A percentile compares a stretch with the other conserved stretches of the same genome.
Evolutionary conservation across 495 filamentous ascomycete species (phyloP).

Genomic region (Cenococcum geophilum): DNA sequence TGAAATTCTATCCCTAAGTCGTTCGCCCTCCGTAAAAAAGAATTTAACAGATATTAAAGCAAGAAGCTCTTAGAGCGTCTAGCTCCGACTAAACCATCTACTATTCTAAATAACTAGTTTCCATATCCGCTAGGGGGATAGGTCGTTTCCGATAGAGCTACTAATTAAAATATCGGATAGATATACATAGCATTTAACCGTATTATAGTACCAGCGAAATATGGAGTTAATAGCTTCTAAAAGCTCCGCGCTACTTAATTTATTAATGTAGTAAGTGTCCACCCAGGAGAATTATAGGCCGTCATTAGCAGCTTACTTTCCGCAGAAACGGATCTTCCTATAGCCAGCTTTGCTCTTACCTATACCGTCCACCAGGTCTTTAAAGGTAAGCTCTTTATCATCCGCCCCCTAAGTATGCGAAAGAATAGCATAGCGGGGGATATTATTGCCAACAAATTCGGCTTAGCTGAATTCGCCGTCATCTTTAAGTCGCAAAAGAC

Average conservation of each 20-base stretch:
- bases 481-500: too few relatives aligned
- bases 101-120: not conserved
- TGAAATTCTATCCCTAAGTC: conserved; percentile 24
- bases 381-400: conserved; percentile 4
- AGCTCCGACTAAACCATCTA: conserved; percentile 5
- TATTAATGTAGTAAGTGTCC: conserved; percentile 13
- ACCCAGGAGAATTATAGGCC: conserved; percentile 6
- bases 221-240: too few relatives aligned
- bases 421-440: conserved; percentile 3
- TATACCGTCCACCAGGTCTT: conserved; percentile 1
- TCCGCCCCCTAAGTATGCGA: conserved; percentile 3
- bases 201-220: too few relatives aligned
- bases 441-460: not conserved
- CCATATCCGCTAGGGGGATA: not conserved
- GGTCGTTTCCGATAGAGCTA: not conserved
- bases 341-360: conserved; percentile 1
- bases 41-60: conserved; percentile 26
- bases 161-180: not conserved
- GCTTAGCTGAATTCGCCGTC: conserved; percentile 1
- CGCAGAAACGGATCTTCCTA: conserved; percentile 3
- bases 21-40: conserved; percentile 24
- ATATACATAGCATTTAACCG: too few relatives aligned
- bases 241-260: conserved; percentile 6
- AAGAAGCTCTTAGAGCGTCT: conserved; percentile 20
- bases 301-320: not conserved